Percentiles rank a stretch among this genome's conserved stretches.
Evolutionary conservation across 176 grass and related monocot genomes (phyloP).

Genomic region (Phoenix roebelenii): DNA sequence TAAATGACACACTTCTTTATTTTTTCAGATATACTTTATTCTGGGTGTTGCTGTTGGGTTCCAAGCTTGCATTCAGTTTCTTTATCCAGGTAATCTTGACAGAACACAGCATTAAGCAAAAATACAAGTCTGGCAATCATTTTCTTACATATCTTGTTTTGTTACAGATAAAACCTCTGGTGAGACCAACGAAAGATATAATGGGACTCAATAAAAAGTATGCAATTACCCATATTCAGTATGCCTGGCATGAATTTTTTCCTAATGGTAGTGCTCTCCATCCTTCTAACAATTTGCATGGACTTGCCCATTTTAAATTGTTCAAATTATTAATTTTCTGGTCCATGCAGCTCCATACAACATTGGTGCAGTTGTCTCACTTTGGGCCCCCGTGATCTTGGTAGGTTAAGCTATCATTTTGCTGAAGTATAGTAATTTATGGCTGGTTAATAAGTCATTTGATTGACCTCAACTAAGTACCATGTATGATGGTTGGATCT

Average conservation of each 20-base stretch:
- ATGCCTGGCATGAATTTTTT: constrained; percentile 94
- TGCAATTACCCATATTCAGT: constrained; percentile 58
- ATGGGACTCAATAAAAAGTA: constrained; percentile 22
- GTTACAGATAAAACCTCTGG: constrained; percentile 84
- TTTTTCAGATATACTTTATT: constrained; percentile 73
- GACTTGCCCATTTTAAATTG: neutral
- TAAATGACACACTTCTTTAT: neutral
- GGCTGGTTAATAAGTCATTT: no score
- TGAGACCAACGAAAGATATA: constrained; percentile 89
- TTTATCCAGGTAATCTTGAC: constrained; percentile 61
- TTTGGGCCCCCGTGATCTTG: constrained; percentile 88
- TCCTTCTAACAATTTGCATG: neutral
- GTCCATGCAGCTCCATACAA: constrained; percentile 63
- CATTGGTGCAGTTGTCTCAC: constrained; percentile 62
- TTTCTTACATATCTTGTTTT: constrained; percentile 9
- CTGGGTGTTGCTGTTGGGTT: constrained; percentile 75
- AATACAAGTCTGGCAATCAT: neutral
- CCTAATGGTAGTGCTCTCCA: constrained; percentile 54
- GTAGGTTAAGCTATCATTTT: constrained; percentile 22
- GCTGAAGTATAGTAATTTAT: no score
- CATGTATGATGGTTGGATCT: neutral
- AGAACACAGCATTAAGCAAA: no score
- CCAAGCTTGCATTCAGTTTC: constrained; percentile 82
- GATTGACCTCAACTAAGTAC: no score
- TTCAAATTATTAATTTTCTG: constrained; percentile 19